Conservation (phyloP, 768 basidiomycete genomes). For the Amanita muscaria region DNA sequence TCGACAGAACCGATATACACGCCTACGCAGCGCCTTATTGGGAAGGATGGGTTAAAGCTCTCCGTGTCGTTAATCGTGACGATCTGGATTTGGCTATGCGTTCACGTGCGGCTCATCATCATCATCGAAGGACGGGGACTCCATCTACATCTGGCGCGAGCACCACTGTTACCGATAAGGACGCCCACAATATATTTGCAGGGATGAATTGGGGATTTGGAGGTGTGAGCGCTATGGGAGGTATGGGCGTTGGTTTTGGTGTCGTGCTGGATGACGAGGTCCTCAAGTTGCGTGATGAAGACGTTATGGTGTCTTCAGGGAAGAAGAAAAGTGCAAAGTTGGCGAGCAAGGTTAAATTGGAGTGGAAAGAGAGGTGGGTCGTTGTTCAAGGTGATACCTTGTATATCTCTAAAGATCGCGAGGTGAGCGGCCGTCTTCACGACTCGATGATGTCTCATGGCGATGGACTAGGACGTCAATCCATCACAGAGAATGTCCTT, state of each 20-base stretch:
- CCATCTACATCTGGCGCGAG: not conserved
- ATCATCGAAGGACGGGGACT: not conserved
- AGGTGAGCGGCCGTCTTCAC: conserved; percentile 28
- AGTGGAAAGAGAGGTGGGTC: conserved; percentile 59
- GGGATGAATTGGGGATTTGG: conserved; percentile 4
- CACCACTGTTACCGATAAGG: not conserved
- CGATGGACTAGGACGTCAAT: conserved; percentile 24
- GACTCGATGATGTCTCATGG: not conserved
- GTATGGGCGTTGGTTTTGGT: conserved; percentile 1
- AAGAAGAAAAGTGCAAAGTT: conserved; percentile 2
- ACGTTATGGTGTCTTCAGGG: conserved; percentile 1
- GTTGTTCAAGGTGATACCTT: conserved; percentile 50
- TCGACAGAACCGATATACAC: conserved; percentile 27
- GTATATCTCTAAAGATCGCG: conserved; percentile 42
- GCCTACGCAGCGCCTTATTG: conserved; percentile 52
- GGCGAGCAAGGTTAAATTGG: conserved; percentile 26
- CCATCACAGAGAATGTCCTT: conserved; percentile 34
- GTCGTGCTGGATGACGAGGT: not conserved
- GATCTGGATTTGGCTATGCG: conserved; percentile 7
- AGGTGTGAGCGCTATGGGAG: conserved; percentile 1
- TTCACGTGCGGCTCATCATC: not conserved
- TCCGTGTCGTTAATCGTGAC: conserved; percentile 31
- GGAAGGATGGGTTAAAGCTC: conserved; percentile 38
- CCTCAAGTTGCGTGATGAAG: not conserved
- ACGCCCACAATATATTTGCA: not conserved